These are phyloP conservation scores for Thinopyrum elongatum DNA, from an alignment of 176 grass and related monocot genomes.

Conservation along the genomic window DNA sequence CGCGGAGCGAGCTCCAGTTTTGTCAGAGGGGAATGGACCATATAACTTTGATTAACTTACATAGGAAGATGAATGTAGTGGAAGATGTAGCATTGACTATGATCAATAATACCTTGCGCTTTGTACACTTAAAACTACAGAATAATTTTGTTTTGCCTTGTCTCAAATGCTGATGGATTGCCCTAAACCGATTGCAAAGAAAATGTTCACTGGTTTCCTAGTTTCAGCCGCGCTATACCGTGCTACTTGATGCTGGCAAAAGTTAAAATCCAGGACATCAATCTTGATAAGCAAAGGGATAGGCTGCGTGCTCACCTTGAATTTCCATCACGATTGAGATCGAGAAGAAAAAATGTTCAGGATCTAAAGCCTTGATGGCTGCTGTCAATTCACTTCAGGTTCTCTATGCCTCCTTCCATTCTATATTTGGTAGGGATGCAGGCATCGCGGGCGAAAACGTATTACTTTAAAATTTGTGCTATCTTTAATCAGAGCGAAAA, in stretches of 20 bases:
- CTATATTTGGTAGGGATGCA: no score
- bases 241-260: background rate
- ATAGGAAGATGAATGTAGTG: slow-evolving; percentile 36
- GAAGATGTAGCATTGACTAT: slow-evolving; percentile 15
- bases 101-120: slow-evolving; percentile 25
- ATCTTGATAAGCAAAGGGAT: background rate
- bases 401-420: no score
- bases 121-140: background rate
- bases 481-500: no score
- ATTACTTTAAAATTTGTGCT: no score
- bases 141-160: slow-evolving; percentile 15
- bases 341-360: no score
- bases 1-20: slow-evolving; percentile 35
- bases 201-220: background rate
- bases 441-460: no score
- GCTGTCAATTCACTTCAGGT: no score
- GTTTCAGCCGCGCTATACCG: background rate
- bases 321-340: no score
- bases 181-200: no score
- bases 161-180: background rate
- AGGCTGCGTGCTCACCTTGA: no score
- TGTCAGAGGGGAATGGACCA: slow-evolving; percentile 23
- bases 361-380: no score
- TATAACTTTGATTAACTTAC: slow-evolving; percentile 29
- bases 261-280: background rate